Percentiles rank a stretch among this genome's conserved stretches.
phyloP scores from a whole-genome alignment of 176 grass and related monocot species.

The Chloris gayana region DNA sequence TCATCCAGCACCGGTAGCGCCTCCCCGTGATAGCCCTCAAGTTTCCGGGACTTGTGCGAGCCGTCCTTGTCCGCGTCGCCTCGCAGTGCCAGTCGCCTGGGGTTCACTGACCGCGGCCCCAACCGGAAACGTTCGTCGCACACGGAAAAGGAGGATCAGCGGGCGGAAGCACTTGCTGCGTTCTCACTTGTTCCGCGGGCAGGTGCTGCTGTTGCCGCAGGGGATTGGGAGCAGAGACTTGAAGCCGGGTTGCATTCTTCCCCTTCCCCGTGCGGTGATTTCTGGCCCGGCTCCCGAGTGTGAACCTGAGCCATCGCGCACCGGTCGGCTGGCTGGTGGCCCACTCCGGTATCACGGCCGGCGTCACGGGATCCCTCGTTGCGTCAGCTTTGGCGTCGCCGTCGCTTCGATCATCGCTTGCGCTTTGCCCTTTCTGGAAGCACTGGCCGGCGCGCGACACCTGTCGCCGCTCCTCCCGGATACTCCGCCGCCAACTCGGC shows the following conservation, averaged over 20 bases:
- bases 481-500: neutral
- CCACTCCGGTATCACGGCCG: neutral
- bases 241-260: neutral
- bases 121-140: neutral
- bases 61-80: neutral
- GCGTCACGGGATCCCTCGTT: neutral
- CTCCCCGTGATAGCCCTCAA: constrained; percentile 6
- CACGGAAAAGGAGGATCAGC: neutral
- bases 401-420: neutral
- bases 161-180: neutral
- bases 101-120: neutral
- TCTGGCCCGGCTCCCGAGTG: neutral
- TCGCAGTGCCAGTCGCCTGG: neutral
- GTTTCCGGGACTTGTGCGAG: neutral
- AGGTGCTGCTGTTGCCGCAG: neutral
- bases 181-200: neutral
- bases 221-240: neutral
- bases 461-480: neutral
- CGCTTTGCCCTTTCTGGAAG: constrained; percentile 3
- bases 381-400: constrained; percentile 22
- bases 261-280: neutral
- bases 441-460: neutral
- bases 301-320: neutral
- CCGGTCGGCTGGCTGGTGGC: neutral
- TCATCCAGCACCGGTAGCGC: neutral